Evolutionary conservation across 2,329 filamentous ascomycete species (phyloP).

Genomic region (Diplocarpon mali): DNA sequence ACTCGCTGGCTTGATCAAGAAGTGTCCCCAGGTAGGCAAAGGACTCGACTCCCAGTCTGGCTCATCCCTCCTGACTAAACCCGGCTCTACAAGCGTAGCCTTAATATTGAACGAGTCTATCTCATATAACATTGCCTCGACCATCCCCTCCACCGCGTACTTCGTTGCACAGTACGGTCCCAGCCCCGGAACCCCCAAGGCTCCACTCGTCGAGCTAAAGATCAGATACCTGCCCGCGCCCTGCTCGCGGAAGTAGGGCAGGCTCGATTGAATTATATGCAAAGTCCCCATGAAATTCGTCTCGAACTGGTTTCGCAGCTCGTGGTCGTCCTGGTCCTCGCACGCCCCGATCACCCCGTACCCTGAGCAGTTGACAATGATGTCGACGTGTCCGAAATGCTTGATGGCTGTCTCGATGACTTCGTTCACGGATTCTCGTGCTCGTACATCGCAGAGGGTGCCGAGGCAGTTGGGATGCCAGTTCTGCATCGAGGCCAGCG

Average conservation of each 20-base stretch:
- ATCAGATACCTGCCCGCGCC: slow-evolving; percentile 76
- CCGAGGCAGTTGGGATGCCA: slow-evolving; percentile 65
- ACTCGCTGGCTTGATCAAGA: slow-evolving; percentile 76
- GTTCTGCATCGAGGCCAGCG: slow-evolving; percentile 57
- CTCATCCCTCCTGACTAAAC: slow-evolving; percentile 79
- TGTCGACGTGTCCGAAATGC: slow-evolving; percentile 72
- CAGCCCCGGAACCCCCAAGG: slow-evolving; percentile 84
- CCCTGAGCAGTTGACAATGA: slow-evolving; percentile 87
- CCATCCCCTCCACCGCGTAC: slow-evolving; percentile 89
- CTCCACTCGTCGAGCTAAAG: slow-evolving; percentile 85
- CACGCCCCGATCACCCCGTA: slow-evolving; percentile 93
- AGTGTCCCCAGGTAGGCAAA: slow-evolving; percentile 80
- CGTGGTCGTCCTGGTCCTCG: slow-evolving; percentile 93
- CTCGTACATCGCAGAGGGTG: slow-evolving; percentile 81
- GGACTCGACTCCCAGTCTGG: slow-evolving; percentile 41
- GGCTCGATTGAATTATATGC: slow-evolving; percentile 79
- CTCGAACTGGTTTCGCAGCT: slow-evolving; percentile 91
- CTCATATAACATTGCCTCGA: slow-evolving; percentile 95
- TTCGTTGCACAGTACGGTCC: slow-evolving; percentile 96
- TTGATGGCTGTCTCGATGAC: slow-evolving; percentile 61
- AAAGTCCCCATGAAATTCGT: slow-evolving; percentile 95
- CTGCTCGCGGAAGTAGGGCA: slow-evolving; percentile 78
- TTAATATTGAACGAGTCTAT: slow-evolving; percentile 87
- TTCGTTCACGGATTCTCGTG: slow-evolving; percentile 62
- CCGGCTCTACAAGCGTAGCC: slow-evolving; percentile 84